These are phyloP conservation scores for Globisporangium carolinianum DNA, from an alignment of 352 stramenopile genomes.

Conservation along the genomic window DNA sequence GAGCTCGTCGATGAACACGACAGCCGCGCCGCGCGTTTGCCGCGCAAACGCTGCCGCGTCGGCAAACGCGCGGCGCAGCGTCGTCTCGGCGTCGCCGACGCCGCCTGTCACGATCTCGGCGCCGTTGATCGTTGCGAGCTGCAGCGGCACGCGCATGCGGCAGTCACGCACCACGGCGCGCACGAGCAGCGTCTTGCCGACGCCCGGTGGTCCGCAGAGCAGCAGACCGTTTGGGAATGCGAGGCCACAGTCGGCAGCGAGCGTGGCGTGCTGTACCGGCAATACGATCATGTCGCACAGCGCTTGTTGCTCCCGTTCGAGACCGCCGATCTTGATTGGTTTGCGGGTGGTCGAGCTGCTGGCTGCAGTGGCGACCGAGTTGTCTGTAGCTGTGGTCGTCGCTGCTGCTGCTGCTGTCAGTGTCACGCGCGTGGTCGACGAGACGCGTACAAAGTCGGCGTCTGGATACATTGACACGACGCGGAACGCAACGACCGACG, in stretches of 20 bases:
- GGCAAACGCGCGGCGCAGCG: conserved; percentile 56
- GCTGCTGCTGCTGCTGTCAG: conserved; percentile 15
- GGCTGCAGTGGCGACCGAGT: neutral
- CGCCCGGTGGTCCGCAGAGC: conserved; percentile 66
- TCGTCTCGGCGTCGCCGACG: conserved; percentile 59
- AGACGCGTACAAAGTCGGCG: conserved; percentile 26
- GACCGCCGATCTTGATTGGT: conserved; percentile 37
- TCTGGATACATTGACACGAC: conserved; percentile 46
- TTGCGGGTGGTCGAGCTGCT: neutral
- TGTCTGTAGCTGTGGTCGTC: neutral
- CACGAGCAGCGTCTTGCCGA: conserved; percentile 80
- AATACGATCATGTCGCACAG: conserved; percentile 71
- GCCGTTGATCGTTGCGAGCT: conserved; percentile 71
- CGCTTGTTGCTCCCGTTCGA: conserved; percentile 51
- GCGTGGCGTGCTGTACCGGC: conserved; percentile 26
- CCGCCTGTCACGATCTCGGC: conserved; percentile 74
- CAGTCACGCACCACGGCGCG: conserved; percentile 60
- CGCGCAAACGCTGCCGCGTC: conserved; percentile 22
- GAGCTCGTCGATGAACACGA: conserved; percentile 96
- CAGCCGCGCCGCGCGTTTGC: conserved; percentile 26
- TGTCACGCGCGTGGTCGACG: conserved; percentile 41
- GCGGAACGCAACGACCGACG: conserved; percentile 22
- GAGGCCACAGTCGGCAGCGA: conserved; percentile 26
- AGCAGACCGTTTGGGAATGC: conserved; percentile 70
- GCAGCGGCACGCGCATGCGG: conserved; percentile 31